Percentiles rank a stretch among this genome's conserved stretches.
Evolutionary conservation across 108 stramenopile genomes (phyloP).

Genomic region (Parietichytrium sp.): DNA sequence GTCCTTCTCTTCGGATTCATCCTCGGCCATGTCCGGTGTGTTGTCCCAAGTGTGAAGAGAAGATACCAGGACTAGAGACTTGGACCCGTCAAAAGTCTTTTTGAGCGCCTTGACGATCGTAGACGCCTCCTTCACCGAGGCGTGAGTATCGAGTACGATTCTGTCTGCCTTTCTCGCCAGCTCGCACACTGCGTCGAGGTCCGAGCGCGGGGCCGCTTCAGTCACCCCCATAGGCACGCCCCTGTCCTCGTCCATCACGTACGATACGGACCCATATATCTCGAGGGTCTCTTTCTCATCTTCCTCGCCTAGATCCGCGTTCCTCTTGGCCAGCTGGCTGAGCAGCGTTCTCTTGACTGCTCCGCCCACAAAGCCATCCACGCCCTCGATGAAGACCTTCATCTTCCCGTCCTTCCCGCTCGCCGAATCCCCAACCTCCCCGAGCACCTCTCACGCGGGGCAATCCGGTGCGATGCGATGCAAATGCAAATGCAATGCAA

Average conservation of each 20-base stretch:
- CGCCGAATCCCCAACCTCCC: no score
- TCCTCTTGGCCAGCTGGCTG: background rate
- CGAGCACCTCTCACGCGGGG: no score
- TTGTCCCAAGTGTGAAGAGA: conserved; percentile 31
- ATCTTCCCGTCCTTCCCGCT: no score
- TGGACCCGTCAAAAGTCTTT: background rate
- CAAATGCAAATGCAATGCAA: no score
- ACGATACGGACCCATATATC: background rate
- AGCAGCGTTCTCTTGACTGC: background rate
- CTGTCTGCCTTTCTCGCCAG: background rate
- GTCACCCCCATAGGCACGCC: background rate
- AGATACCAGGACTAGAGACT: conserved; percentile 1
- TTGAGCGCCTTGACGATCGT: conserved; percentile 16
- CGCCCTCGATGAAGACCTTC: conserved; percentile 35
- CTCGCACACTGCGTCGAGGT: conserved; percentile 12
- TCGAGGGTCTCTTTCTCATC: background rate
- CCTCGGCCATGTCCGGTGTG: background rate
- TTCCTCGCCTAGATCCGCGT: background rate
- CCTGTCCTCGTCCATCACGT: background rate
- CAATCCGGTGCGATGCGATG: no score
- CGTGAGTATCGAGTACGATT: conserved; percentile 36
- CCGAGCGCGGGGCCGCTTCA: background rate
- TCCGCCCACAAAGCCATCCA: conserved; percentile 22
- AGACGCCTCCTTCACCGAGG: conserved; percentile 7
- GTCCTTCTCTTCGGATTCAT: background rate